Base-by-base conservation (phyloP, 805 yeast genomes). In the Cyberlindnera mycetangii region DNA sequence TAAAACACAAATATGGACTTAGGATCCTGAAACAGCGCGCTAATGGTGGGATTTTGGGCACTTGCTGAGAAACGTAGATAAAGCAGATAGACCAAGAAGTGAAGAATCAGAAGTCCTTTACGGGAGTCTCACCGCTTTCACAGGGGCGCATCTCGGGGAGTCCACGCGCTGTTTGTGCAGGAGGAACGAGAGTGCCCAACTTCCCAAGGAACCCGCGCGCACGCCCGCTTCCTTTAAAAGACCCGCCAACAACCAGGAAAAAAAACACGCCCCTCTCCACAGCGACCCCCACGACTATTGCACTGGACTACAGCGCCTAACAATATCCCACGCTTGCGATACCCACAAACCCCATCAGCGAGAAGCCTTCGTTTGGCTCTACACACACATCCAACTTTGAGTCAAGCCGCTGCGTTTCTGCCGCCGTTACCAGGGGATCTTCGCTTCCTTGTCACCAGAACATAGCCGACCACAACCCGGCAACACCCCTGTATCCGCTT, bases 161-260 rank as follows among this genome's bases (percentile, higher is more conserved):
- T 18, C 32, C 32, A 30, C 28, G 28, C 28, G 28, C 28, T 25
- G 28, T n/a, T n/a, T 7, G 28, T 10, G 28, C 28, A 25, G 28
- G 12, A 25, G 28, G 28, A 25, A 25, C 28, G 28, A 25, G 10
- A 22, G 28, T 25, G 28, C 12, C 28, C 28, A 25, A 12, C 4
- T 22, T 22, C 5, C 28, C 28, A 12, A 25, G 12, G 12, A 10
- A n/a, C 14, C 28, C 28, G 32, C 32, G 32, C 32, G 32, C 18
- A 7, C 32, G 32, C 32, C 32, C 32, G 19, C 17, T 15, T 15
- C 32, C 32, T 18, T 30, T 30, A 15, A 30, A 33, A 32, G 27
- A 20, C 27, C 37, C 27, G 17, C 25, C 36, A 32, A 32, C 14
- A 32, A 17, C 37, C 37, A 33, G 37, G 27, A 33, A 20, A 33